These are phyloP conservation scores for Cyberlindnera xishuangbannaensis DNA, from an alignment of 805 yeast genomes.

Conservation along the genomic window DNA sequence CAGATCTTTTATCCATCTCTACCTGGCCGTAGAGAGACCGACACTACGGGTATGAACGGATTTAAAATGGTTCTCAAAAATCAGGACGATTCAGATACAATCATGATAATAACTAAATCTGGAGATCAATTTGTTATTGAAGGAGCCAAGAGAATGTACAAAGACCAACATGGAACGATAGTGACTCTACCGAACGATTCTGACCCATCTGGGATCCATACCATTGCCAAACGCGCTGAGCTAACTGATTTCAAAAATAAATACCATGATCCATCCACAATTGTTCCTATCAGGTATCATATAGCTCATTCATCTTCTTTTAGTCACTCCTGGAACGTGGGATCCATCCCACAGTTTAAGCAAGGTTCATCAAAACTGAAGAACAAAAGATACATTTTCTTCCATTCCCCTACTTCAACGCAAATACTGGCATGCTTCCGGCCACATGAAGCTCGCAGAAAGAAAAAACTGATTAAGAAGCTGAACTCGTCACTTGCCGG, in stretches of 20 bases:
- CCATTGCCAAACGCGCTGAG: neutral
- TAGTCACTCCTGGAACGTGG: conserved; percentile 32
- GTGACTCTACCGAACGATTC: neutral
- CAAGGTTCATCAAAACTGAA: conserved; percentile 11
- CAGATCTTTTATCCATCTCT: conserved; percentile 13
- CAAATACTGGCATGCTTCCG: conserved; percentile 31
- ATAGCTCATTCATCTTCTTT: conserved; percentile 25
- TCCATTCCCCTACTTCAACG: conserved; percentile 22
- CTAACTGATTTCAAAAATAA: conserved; percentile 5
- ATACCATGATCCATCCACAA: conserved; percentile 3
- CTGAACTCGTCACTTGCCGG: conserved; percentile 5
- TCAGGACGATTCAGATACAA: conserved; percentile 5
- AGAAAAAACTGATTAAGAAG: conserved; percentile 34
- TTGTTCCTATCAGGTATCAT: conserved; percentile 26
- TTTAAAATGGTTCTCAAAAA: conserved; percentile 28
- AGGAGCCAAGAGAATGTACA: conserved; percentile 6
- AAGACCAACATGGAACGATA: conserved; percentile 14
- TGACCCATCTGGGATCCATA: conserved; percentile 3
- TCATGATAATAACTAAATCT: conserved; percentile 15
- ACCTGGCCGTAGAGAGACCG: conserved; percentile 1
- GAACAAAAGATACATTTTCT: conserved; percentile 28
- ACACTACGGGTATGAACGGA: conserved; percentile 22
- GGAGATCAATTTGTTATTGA: conserved; percentile 13
- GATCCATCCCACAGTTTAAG: conserved; percentile 41
- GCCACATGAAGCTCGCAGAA: conserved; percentile 29